Evolutionary conservation across 331 rosid genomes (phyloP).

Genomic region (Stylosanthes scabra): DNA sequence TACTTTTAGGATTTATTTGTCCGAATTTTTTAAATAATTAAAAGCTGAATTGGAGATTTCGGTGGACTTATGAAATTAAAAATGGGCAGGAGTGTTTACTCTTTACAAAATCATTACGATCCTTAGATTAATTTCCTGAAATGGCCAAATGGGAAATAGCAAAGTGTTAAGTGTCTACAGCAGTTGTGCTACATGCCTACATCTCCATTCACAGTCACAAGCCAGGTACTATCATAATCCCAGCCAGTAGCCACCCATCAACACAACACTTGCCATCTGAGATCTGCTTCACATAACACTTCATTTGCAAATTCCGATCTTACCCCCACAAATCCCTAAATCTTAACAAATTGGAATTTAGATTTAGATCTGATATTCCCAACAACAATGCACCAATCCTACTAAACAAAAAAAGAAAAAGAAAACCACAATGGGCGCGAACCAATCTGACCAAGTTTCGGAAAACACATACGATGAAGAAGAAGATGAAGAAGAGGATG

Average conservation of each 20-base stretch:
- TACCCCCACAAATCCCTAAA: background rate
- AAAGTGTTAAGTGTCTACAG: too few relatives aligned
- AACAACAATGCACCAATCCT: background rate
- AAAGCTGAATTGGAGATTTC: too few relatives aligned
- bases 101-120: too few relatives aligned
- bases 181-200: too few relatives aligned
- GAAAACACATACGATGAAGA: conserved; percentile 38
- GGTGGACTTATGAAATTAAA: too few relatives aligned
- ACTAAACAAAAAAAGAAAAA: background rate
- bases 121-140: too few relatives aligned
- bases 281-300: background rate
- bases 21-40: too few relatives aligned
- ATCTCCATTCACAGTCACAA: background rate
- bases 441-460: conserved; percentile 29
- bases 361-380: background rate
- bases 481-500: conserved; percentile 27
- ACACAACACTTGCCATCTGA: background rate
- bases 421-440: conserved; percentile 33
- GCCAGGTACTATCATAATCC: background rate
- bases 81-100: too few relatives aligned
- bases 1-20: too few relatives aligned
- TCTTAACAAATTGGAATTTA: background rate
- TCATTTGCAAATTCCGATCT: background rate
- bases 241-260: background rate
- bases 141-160: too few relatives aligned